Conservation (phyloP, 2,329 filamentous ascomycete genomes). For the Colletotrichum abscissum region DNA sequence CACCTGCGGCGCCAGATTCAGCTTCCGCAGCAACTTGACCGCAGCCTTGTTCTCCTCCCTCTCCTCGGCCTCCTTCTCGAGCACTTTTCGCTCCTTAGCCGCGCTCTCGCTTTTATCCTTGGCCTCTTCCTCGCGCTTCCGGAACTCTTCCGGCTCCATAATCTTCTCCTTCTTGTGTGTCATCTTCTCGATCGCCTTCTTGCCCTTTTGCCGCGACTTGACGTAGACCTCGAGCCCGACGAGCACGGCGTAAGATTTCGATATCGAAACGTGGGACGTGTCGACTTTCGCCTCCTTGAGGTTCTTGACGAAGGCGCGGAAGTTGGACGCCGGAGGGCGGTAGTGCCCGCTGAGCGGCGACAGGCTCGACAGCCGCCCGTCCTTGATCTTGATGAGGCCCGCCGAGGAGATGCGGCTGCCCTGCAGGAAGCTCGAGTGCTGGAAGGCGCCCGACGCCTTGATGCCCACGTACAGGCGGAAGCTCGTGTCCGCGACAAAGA, state of each 20-base stretch:
- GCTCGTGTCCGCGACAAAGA: conserved; percentile 88
- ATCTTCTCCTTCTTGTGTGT: conserved; percentile 68
- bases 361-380: conserved; percentile 80
- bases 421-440: conserved; percentile 90
- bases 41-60: conserved; percentile 49
- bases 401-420: conserved; percentile 85
- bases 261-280: conserved; percentile 82
- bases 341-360: conserved; percentile 85
- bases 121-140: conserved; percentile 66
- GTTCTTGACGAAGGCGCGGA: conserved; percentile 81
- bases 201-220: conserved; percentile 74
- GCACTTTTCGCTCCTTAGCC: conserved; percentile 58
- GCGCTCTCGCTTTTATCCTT: conserved; percentile 71
- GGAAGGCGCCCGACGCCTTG: conserved; percentile 88
- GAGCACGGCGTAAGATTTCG: conserved; percentile 83
- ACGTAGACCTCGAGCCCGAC: conserved; percentile 85
- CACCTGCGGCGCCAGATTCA: conserved; percentile 47
- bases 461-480: conserved; percentile 91
- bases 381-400: conserved; percentile 85
- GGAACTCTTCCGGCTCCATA: conserved; percentile 69
- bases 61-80: conserved; percentile 51
- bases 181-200: conserved; percentile 62
- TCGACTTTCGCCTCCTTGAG: conserved; percentile 81
- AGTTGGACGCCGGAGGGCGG: conserved; percentile 84
- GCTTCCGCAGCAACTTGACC: conserved; percentile 52